Percentiles rank a stretch among this genome's conserved stretches.
Evolutionary conservation across 768 basidiomycete species (phyloP).

Genomic region (Mycena crocata): DNA sequence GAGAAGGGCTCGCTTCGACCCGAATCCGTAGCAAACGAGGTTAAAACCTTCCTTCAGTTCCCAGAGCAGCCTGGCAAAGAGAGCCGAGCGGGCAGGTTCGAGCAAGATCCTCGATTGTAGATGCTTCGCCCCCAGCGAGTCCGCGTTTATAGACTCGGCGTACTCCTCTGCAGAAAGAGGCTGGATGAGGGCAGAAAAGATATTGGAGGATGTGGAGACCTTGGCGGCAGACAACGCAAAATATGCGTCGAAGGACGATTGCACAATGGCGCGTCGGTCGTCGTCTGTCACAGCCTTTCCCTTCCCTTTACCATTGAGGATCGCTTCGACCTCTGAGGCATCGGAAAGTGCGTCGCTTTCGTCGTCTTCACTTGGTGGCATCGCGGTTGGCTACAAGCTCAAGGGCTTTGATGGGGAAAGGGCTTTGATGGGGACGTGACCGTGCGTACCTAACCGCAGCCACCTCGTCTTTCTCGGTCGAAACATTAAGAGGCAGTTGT

Average conservation of each 20-base stretch:
- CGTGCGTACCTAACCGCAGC: too few species aligned
- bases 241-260: conserved; percentile 52
- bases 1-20: conserved; percentile 83
- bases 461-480: too few species aligned
- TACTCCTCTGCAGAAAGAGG: conserved; percentile 62
- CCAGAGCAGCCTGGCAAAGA: conserved; percentile 70
- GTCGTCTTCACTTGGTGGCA: not conserved
- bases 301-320: too few species aligned
- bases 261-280: too few species aligned
- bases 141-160: conserved; percentile 48
- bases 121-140: conserved; percentile 41
- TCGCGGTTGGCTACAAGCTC: conserved; percentile 10
- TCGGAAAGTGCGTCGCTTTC: not conserved
- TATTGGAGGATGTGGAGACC: conserved; percentile 83
- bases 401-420: not conserved
- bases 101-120: conserved; percentile 48
- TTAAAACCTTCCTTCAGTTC: conserved; percentile 90
- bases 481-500: too few species aligned
- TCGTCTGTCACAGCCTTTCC: too few species aligned
- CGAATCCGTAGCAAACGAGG: conserved; percentile 87
- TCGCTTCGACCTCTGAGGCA: too few species aligned
- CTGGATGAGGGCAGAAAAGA: conserved; percentile 76
- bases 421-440: conserved; percentile 11
- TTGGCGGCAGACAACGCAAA: conserved; percentile 75
- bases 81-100: conserved; percentile 45